A percentile compares a stretch with the other conserved stretches of the same genome.
Conservation (phyloP, 2,329 filamentous ascomycete genomes). For the Xylariaceae sp. region DNA sequence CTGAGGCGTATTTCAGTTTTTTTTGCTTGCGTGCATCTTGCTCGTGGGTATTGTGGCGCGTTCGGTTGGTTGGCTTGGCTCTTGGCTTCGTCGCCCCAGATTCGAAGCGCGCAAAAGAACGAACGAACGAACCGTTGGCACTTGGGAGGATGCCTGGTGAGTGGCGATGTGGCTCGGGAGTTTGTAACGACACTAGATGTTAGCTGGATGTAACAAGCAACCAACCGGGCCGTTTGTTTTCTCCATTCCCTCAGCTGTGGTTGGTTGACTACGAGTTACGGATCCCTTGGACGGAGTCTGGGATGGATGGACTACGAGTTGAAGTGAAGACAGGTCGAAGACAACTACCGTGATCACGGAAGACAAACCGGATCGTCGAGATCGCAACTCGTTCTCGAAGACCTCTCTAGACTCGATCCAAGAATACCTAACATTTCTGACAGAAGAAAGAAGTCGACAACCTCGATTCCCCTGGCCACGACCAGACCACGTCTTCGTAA, state of each 20-base stretch:
- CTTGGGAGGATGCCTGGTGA: neutral
- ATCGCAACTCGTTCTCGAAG: no score
- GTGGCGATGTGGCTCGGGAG: neutral
- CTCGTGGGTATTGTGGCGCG: slow-evolving; percentile 11
- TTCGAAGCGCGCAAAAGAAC: no score
- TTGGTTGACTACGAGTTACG: neutral
- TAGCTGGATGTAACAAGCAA: neutral
- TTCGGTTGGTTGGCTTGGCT: slow-evolving; percentile 1
- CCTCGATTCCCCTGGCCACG: neutral
- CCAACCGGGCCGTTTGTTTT: neutral
- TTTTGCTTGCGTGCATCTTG: neutral
- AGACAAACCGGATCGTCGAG: no score
- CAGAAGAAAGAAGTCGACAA: neutral
- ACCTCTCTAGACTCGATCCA: no score
- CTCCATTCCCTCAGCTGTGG: neutral
- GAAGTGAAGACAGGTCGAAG: no score
- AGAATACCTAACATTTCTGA: no score
- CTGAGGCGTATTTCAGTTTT: slow-evolving; percentile 4
- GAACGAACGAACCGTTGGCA: no score
- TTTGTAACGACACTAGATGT: neutral
- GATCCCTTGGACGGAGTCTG: neutral
- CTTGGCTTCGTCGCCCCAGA: no score
- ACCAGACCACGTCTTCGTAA: neutral
- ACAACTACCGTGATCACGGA: no score
- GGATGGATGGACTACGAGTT: no score